Base-by-base conservation (phyloP, 306 rosid species). In the Clitoria ternatea region DNA sequence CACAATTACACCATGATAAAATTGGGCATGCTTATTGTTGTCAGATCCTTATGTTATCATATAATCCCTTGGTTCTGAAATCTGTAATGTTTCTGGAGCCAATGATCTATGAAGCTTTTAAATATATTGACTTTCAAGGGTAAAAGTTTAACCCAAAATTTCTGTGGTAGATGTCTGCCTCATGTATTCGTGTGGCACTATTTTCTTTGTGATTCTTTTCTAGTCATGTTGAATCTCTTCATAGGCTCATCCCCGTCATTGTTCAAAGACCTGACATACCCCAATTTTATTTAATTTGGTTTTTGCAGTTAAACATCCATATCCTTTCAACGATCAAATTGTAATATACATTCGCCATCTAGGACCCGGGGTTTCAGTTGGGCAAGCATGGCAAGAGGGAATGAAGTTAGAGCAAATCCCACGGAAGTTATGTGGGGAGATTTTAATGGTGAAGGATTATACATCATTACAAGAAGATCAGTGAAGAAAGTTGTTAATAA, bases 341-440 rank as follows among this genome's bases (percentile, higher is more conserved):
- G 85, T 92, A 29, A 76, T 90, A 37, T 92, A 92, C 32, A 75
- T 88, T 60, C 93, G 90, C 23, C 47, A 70, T 77, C 54, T 92
- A 29, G 97, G 91, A 45, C 96, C 96, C 0, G 93, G 96, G 39
- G 89, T 92, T 66, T 80, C 70, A 1, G 84, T 90, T 18, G 97
- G 87, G 59, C 98, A 92, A 79, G 97, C 92, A 61, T 92, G 98
- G 98, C 97, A 92, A 64, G 97, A 92, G 75, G 98, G 98, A 60
- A 88, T 60, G 2, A 79, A 81, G n/a, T 24, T 90, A 17, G 88
- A 90, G 33, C 93, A 90, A 70, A 86, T 88, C 18, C 98, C 98
- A 6, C 90, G 24, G 32, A 92, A 90, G 67, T 75, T 92, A 61
- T 90, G 91, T 12, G 76, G 82, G 7, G 93, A 90, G 61, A 88